Evolutionary conservation across 441 rosid genomes (phyloP), one percentile per base, ranked within the genome.

Genomic region (Erodium moschatum): DNA sequence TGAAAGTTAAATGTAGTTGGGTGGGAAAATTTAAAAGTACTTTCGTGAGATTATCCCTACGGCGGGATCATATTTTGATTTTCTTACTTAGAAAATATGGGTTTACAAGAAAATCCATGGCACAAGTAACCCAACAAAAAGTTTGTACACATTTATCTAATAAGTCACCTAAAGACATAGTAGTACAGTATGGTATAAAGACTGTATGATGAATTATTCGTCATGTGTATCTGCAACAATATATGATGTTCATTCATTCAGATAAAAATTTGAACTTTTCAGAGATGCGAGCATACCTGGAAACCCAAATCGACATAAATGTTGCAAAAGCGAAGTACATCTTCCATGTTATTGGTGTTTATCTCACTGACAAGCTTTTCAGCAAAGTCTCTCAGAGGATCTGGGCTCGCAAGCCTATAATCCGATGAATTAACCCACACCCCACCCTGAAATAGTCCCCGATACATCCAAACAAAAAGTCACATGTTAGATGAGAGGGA

Each of bases 301-400:
- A 93, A 86, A 70, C 89, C 86, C 67, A 89, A 70, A 81, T 93
- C 96, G 56, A 87, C 86, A 58, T 84, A 87, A 70, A 89, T 73
- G 62, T 85, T 90, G 88, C 94, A 89, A 77, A 93, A 93, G 64
- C 97, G 90, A 70, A 74, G 70, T 71, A 93, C 72, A 71, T 93
- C 98, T 76, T 90, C 97, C 81, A 74, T 75, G 72, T 85, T 87
- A 75, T 85, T 83, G 76, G 75, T 61, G 75, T 93, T 93, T 60
- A 93, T 90, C 76, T 87, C 88, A 79, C 75, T 74, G 66, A 87
- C 86, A 16, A 90, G 70, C 70, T 77, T 85, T 79, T 86, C 85
- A 63, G 95, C 97, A 78, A 75, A 87, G 66, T 76, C 84, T 66
- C 96, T 79, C 52, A 93, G 96, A 20, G 97, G 97, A 83, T 90